Percentiles rank a stretch among this genome's conserved stretches.
These are phyloP conservation scores for Debaryomycetaceae sp. DNA, from an alignment of 1,139 yeast species.

Conservation along the genomic window DNA sequence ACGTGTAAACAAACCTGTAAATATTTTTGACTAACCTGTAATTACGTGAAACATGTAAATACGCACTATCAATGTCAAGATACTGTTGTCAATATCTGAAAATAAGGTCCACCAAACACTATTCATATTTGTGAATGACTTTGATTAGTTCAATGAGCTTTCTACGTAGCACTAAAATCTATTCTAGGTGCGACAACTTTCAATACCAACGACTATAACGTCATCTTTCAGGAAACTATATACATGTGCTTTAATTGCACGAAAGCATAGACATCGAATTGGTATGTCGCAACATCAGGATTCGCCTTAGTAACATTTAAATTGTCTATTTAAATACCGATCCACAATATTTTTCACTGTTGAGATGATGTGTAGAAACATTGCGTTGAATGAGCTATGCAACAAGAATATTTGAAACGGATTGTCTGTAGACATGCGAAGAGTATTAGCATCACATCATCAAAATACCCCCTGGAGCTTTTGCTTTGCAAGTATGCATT, in stretches of 20 bases:
- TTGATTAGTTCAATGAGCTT: conserved; percentile 29
- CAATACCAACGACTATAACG: conserved; percentile 53
- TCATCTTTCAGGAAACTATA: conserved; percentile 56
- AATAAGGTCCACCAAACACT: conserved; percentile 44
- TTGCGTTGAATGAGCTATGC: conserved; percentile 8
- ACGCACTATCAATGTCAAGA: conserved; percentile 3
- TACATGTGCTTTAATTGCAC: conserved; percentile 40
- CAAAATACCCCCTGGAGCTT: too few relatives aligned
- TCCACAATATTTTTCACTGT: conserved; percentile 49
- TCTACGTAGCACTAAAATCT: conserved; percentile 28
- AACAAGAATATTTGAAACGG: too few relatives aligned
- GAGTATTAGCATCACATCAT: too few relatives aligned
- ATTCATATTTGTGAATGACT: conserved; percentile 34
- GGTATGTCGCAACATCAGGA: conserved; percentile 50
- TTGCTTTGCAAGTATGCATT: too few relatives aligned
- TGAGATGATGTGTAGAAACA: conserved; percentile 53
- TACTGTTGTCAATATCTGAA: too few relatives aligned
- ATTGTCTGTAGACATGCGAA: too few relatives aligned
- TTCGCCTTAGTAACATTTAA: conserved; percentile 20
- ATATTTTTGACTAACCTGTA: background rate
- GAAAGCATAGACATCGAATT: conserved; percentile 21
- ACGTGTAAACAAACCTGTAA: conserved; percentile 2
- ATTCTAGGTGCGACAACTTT: conserved; percentile 36
- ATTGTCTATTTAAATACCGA: conserved; percentile 18
- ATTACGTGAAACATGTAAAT: background rate